Base-by-base conservation (phyloP, 2,329 filamentous ascomycete species). In the Grosmannia serpens region DNA sequence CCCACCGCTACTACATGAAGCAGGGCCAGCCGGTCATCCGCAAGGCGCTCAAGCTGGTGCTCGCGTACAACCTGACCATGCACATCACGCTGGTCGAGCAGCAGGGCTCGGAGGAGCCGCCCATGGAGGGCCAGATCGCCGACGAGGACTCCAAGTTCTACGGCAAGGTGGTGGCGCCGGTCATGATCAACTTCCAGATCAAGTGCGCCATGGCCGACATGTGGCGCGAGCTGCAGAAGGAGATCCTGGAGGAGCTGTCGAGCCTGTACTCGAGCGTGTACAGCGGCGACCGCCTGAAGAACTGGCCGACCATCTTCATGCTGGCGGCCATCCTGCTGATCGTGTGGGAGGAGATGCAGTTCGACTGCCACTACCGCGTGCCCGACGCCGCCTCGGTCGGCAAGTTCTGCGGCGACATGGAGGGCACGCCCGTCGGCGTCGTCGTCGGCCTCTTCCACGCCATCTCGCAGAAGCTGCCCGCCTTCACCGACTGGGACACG, bases 171-270 rank as follows among this genome's bases (percentile, higher is more conserved):
- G 85, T 96, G 62, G 92, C 92, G 20, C 92, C 92, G 15, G 91
- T 96, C 70, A 95, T 97, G 91, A 95, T 97, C 82, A 97, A 96
- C 79, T 96, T 96, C 83, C 90, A 96, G 77, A 91, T 97, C 78
- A 97, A 97, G 82, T 94, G 89, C 68, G 91, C 91, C 58, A 86
- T 97, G 75, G 92, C 91, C 64, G 91, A 95, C 68, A 95, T 96
- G 89, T 97, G 92, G 92, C 91, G 92, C 64, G 91, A 96, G 73
- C 79, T 97, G 59, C 91, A 96, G 72, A 95, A 95, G 77, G 92
- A 96, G 66, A 91, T 96, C 44, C 80, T 97, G 2, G 91, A 95
- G 75, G 92, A 97, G 76, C 82, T 97, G 1, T 96, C 92, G 1
- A 77, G 84, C 8, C 81, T 97, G 17, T 97, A 96, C 80, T 95